Conservation (phyloP, 1,284 basidiomycete genomes). For the Ustilago tritici region DNA sequence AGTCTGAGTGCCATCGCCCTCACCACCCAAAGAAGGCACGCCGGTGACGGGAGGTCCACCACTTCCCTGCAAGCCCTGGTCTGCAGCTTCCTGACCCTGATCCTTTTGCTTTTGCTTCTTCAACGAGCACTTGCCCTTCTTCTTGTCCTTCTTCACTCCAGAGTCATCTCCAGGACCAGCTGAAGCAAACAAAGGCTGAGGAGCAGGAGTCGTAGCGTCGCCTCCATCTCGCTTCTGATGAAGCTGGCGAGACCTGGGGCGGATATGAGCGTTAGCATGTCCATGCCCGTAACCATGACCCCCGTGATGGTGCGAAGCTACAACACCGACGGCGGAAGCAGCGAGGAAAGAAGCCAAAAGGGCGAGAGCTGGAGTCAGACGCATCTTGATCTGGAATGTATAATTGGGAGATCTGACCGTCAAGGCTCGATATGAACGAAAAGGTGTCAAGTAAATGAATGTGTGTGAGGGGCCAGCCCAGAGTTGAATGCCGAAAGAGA, state of each 20-base stretch:
- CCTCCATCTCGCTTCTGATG: neutral
- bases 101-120: constrained; percentile 15
- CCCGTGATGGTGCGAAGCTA: constrained; percentile 1
- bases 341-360: constrained; percentile 30
- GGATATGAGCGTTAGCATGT: neutral
- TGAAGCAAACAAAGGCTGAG: neutral
- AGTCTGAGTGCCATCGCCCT: constrained; percentile 8
- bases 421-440: neutral
- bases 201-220: neutral
- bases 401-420: neutral
- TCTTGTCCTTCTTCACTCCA: constrained; percentile 26
- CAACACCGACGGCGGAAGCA: constrained; percentile 11
- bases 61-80: constrained; percentile 1
- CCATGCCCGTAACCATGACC: neutral
- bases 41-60: neutral
- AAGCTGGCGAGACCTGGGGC: constrained; percentile 13
- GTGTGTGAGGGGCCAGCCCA: constrained; percentile 36
- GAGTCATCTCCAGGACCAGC: constrained; percentile 3
- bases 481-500: neutral
- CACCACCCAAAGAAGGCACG: neutral
- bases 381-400: constrained; percentile 24
- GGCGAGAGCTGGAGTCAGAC: constrained; percentile 26
- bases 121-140: constrained; percentile 24
- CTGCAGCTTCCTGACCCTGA: neutral
- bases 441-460: constrained; percentile 2